Conservation (phyloP, 2,329 filamentous ascomycete genomes). For the Tolypocladium tundrense region DNA sequence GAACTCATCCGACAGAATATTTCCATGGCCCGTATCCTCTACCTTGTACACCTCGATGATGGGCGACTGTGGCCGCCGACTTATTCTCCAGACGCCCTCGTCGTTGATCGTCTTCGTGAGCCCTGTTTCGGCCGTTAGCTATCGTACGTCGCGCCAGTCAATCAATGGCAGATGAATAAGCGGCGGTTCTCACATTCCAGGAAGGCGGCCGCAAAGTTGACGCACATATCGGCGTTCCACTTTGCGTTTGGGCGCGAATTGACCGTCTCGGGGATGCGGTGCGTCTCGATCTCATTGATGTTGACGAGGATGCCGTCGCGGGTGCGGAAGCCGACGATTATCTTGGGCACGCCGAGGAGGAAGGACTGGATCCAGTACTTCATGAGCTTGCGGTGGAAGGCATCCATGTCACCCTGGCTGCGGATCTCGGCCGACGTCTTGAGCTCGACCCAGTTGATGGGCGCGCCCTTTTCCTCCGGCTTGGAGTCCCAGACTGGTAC, state of each 20-base stretch:
- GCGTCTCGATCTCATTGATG: constrained; percentile 72
- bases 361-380: constrained; percentile 98
- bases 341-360: constrained; percentile 80
- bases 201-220: constrained; percentile 76
- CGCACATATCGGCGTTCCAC: constrained; percentile 91
- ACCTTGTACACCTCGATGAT: constrained; percentile 65
- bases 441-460: constrained; percentile 87
- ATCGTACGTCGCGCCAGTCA: neutral
- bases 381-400: constrained; percentile 81
- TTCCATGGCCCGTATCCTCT: constrained; percentile 64
- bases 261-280: constrained; percentile 66
- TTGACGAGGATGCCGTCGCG: constrained; percentile 59
- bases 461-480: constrained; percentile 50
- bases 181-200: constrained; percentile 54
- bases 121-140: constrained; percentile 32
- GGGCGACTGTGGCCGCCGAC: constrained; percentile 50
- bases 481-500: constrained; percentile 71
- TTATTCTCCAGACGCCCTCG: constrained; percentile 73
- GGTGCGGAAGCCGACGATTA: constrained; percentile 81
- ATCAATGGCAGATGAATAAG: neutral
- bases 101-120: constrained; percentile 53
- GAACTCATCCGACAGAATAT: constrained; percentile 69
- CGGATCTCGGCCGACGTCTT: constrained; percentile 76
- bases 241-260: constrained; percentile 51
- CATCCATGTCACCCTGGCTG: constrained; percentile 56